Evolutionary conservation across 768 basidiomycete genomes (phyloP).

Genomic region (Boletus pseudopeckii): DNA sequence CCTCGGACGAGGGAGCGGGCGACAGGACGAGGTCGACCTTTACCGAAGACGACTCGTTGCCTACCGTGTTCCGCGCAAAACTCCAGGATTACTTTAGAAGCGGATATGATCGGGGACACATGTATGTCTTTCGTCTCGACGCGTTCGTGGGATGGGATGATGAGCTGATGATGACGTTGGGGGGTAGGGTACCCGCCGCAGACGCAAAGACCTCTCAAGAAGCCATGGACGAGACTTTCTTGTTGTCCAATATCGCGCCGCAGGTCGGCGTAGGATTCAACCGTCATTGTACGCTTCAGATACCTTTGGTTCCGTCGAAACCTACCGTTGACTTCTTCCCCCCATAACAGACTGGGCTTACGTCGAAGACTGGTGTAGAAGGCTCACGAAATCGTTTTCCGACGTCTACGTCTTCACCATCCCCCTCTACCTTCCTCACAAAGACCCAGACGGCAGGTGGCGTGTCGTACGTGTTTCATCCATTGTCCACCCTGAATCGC

Average conservation of each 20-base stretch:
- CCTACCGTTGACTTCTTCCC: not conserved
- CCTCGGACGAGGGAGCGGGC: slow-evolving; percentile 41
- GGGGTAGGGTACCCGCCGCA: slow-evolving; percentile 85
- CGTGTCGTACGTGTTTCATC: slow-evolving; percentile 66
- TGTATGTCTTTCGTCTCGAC: slow-evolving; percentile 50
- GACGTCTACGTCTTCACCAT: slow-evolving; percentile 98
- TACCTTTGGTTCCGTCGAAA: not conserved
- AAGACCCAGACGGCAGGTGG: slow-evolving; percentile 89
- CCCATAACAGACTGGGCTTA: slow-evolving; percentile 84
- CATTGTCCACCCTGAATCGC: not conserved
- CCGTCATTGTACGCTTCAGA: slow-evolving; percentile 67
- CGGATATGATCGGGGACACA: slow-evolving; percentile 96
- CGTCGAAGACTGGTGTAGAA: slow-evolving; percentile 91
- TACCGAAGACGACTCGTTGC: slow-evolving; percentile 77
- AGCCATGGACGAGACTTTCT: slow-evolving; percentile 97
- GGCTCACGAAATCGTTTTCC: slow-evolving; percentile 79
- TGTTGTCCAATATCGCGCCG: slow-evolving; percentile 93
- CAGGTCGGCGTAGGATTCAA: slow-evolving; percentile 99
- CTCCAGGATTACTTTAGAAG: slow-evolving; percentile 89
- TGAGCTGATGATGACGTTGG: not conserved
- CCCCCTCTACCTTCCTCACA: slow-evolving; percentile 89
- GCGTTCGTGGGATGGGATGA: not conserved
- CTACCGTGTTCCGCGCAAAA: slow-evolving; percentile 73
- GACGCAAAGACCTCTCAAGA: slow-evolving; percentile 90
- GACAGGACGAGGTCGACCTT: slow-evolving; percentile 80